Evolutionary conservation across 257 asterid genomes (phyloP).

Genomic region (Thymus quinquecostatus): DNA sequence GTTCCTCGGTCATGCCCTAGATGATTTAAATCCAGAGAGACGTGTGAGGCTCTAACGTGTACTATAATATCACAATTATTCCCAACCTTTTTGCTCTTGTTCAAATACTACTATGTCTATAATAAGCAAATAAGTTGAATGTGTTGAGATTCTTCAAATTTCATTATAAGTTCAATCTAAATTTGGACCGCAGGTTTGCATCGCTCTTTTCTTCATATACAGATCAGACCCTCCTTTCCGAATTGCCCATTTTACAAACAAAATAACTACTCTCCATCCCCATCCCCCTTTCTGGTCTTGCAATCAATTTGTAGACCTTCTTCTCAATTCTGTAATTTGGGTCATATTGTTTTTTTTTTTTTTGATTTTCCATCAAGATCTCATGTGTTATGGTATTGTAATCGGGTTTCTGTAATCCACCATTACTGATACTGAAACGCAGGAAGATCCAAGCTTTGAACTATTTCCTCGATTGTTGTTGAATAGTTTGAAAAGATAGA

Average conservation of each 20-base stretch:
- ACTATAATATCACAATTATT: no score
- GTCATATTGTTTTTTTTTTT: neutral
- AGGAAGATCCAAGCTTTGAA: constrained; percentile 37
- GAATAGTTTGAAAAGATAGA: constrained; percentile 16
- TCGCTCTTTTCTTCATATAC: constrained; percentile 8
- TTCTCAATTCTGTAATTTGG: neutral
- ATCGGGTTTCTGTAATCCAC: neutral
- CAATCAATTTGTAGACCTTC: no score
- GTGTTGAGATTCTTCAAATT: neutral
- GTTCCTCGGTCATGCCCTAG: no score
- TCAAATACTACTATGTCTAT: no score
- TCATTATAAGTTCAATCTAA: neutral
- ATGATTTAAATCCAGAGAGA: no score
- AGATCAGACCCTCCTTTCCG: neutral
- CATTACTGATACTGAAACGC: neutral
- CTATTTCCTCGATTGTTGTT: neutral
- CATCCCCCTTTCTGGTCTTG: neutral
- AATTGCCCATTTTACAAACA: constrained; percentile 1
- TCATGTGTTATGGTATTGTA: neutral
- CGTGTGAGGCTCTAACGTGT: no score
- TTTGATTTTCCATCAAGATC: neutral
- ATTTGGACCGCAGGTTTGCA: constrained; percentile 20
- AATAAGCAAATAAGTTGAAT: neutral
- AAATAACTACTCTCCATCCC: neutral
- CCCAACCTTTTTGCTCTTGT: no score